Evolutionary conservation across 2,329 filamentous ascomycete species (phyloP).

Genomic region (Colletotrichum ledebouriae): DNA sequence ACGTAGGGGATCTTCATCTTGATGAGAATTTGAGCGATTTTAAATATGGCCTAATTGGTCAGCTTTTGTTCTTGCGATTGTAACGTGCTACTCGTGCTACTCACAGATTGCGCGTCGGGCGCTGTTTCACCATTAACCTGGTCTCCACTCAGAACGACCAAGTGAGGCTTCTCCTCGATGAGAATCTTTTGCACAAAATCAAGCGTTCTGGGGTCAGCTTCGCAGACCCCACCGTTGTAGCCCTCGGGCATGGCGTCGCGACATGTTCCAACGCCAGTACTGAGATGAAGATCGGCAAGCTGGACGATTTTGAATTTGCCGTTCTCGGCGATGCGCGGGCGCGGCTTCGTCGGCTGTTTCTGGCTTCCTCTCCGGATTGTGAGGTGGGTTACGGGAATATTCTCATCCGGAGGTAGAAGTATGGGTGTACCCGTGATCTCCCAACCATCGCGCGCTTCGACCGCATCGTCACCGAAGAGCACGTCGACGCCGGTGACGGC

Average conservation of each 20-base stretch:
- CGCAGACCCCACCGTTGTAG: constrained; percentile 81
- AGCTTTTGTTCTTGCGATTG: constrained; percentile 12
- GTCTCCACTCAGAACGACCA: constrained; percentile 92
- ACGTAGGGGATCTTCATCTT: constrained; percentile 92
- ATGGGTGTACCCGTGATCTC: constrained; percentile 80
- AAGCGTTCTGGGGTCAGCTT: constrained; percentile 91
- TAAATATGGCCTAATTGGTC: constrained; percentile 81
- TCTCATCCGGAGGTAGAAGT: constrained; percentile 73
- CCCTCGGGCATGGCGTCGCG: constrained; percentile 85
- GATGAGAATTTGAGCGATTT: constrained; percentile 87
- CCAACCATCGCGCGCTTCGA: constrained; percentile 91
- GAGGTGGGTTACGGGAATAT: constrained; percentile 78
- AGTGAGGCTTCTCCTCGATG: constrained; percentile 92
- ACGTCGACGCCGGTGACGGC: constrained; percentile 87
- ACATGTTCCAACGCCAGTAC: constrained; percentile 88
- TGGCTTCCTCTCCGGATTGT: constrained; percentile 82
- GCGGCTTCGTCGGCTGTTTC: constrained; percentile 74
- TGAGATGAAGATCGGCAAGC: constrained; percentile 92
- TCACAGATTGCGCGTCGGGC: constrained; percentile 87
- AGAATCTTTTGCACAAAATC: constrained; percentile 88
- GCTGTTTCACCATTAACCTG: constrained; percentile 96
- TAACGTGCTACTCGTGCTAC: constrained; percentile 46
- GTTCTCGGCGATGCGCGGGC: constrained; percentile 84
- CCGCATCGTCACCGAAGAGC: constrained; percentile 90
- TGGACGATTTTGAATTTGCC: constrained; percentile 99